Evolutionary conservation across 495 filamentous ascomycete species (phyloP), one percentile per base, ranked within the genome.

Genomic region (Cenococcum geophilum): DNA sequence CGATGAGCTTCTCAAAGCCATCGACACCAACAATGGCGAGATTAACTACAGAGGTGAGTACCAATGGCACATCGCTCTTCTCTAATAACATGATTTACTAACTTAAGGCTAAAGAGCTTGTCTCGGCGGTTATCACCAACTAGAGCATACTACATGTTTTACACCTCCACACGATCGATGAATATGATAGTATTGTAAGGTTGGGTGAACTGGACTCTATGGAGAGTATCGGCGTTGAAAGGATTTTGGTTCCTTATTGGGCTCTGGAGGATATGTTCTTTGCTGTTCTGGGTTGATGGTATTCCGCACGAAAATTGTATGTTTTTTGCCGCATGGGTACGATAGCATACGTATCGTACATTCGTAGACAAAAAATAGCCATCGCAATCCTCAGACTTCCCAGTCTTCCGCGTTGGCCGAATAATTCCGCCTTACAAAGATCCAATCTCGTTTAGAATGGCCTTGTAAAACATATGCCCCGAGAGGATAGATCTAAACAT

Each of bases 1-100:
- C 43, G 92, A 98, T 71, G 93, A 98, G 82, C 80, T 98, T 69
- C 82, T 97, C 71, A 97, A 97, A 84, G 90, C 89, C 1, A 91
- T 97, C 63, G 92, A 98, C 71, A 91, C 91, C 59, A 90, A 85
- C 74, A 90, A 85, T 58, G 92, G 91, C 61, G 90, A 97, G 80
- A 88, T 97, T 75, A 96, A 97, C 77, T 98, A 98, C 74, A 91
- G 86, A 49, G 91, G 90, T 92, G 48, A 8, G 66, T 52, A 5
- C 25, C n/a, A 51, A 51, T 1, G n/a, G 36, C 4, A 6, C 16
- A 6, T 9, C 45, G n/a, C n/a, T n/a, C n/a, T n/a, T n/a, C n/a
- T n/a, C n/a, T n/a, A n/a, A n/a, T n/a, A n/a, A n/a, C n/a, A n/a
- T n/a, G n/a, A n/a, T n/a, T n/a, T n/a, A n/a, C 36, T 54, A 49